These are phyloP conservation scores for Suillus weaverae DNA, from an alignment of 768 basidiomycete species.

Conservation along the genomic window DNA sequence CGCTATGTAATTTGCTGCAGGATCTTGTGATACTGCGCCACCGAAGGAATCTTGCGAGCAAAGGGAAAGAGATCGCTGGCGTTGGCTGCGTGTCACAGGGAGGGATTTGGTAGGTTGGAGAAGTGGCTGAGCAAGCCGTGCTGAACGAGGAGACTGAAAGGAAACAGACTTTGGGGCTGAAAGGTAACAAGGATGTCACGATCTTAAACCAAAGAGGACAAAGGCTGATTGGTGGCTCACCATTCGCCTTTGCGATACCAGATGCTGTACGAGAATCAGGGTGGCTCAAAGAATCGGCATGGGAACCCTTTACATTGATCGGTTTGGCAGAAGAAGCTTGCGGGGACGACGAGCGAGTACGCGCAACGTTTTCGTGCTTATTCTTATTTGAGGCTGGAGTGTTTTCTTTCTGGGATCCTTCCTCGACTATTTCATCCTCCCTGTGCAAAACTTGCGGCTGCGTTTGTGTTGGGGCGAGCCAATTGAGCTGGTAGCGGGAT, in stretches of 20 bases:
- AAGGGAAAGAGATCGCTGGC: constrained; percentile 37
- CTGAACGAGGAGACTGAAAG: constrained; percentile 33
- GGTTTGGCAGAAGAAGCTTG: constrained; percentile 25
- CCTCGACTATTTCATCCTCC: constrained; percentile 29
- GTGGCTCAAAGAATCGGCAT: constrained; percentile 27
- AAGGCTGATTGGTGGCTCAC: constrained; percentile 30
- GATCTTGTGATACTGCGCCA: constrained; percentile 48
- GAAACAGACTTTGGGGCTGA: constrained; percentile 33
- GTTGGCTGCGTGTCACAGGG: constrained; percentile 20
- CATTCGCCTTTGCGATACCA: constrained; percentile 28
- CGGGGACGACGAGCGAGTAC: constrained; percentile 23
- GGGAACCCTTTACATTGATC: constrained; percentile 23
- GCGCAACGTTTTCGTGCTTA: constrained; percentile 15
- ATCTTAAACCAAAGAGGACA: constrained; percentile 19
- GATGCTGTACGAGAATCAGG: constrained; percentile 28
- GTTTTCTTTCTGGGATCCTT: constrained; percentile 58
- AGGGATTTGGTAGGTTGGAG: constrained; percentile 23
- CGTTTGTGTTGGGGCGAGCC: constrained; percentile 53
- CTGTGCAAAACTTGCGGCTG: constrained; percentile 23
- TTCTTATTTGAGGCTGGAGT: constrained; percentile 24
- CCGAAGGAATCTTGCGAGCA: constrained; percentile 67
- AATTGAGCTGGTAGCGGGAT: constrained; percentile 58
- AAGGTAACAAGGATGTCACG: constrained; percentile 25
- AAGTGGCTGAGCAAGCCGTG: constrained; percentile 15
- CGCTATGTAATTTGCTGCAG: constrained; percentile 46